Base-by-base conservation (phyloP, 352 stramenopile genomes). In the Pelagophyceae sp. region DNA sequence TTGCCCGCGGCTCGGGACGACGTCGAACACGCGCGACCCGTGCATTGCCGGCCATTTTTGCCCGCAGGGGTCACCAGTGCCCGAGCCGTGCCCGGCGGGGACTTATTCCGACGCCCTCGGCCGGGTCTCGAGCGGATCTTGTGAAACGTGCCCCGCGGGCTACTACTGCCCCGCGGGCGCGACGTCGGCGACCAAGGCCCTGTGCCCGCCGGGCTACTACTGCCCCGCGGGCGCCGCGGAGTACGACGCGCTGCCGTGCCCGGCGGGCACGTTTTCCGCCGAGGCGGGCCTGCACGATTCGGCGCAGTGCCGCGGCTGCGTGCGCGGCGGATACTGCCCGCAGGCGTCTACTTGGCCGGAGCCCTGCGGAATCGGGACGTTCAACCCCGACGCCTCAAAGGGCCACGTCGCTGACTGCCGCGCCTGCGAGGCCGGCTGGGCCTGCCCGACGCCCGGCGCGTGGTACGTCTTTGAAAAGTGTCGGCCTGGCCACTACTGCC, bases 151-250 rank as follows among this genome's bases (percentile, higher is more conserved):
- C 76, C 1, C 65, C 17, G 65, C 76, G 17, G 82, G 82, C 20
- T 92, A 87, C 75, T 88, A 89, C 76, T 94, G 90, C 64, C 89
- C 88, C 0, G 79, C 86, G 80, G 84, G 83, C 50, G 92, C 89
- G 0, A 89, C 89, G 54, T 83, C 86, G 0, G 82, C 82, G 29
- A 88, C 81, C 23, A 83, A 91, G 80, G 91, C 89, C 61, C 87
- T 90, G 0, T 97, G 93, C 82, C 88, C 89, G 20, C 87, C 84
- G 0, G 92, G 92, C 32, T 92, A 87, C 75, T 88, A 87, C 75
- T 94, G 90, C 64, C 89, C 90, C 0, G 77, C 86, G 81, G 84
- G 83, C 50, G 93, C 90, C 0, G 90, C 88, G 54, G 83, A 85
- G 0, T 83, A 81, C 31, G 87, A 80, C 25, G 84, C 90, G 80